A percentile compares a stretch with the other conserved stretches of the same genome.
Evolutionary conservation across 1,284 basidiomycete genomes (phyloP).

Genomic region (Thecaphora thlaspeos): DNA sequence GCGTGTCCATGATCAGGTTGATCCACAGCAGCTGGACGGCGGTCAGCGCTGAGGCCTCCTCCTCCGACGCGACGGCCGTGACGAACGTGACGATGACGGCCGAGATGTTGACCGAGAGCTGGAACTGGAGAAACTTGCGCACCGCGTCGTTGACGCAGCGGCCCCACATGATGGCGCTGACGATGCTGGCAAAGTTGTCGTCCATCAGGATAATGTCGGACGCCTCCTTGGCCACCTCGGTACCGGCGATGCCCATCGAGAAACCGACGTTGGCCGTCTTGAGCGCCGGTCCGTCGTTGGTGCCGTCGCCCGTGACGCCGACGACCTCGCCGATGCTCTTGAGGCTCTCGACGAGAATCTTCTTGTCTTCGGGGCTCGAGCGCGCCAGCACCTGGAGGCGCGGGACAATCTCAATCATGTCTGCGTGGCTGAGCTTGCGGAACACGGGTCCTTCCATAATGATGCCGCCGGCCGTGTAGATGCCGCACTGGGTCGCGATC

Average conservation of each 20-base stretch:
- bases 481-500: slow-evolving; percentile 92
- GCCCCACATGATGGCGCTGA: slow-evolving; percentile 98
- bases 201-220: slow-evolving; percentile 97
- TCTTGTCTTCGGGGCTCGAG: slow-evolving; percentile 97
- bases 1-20: slow-evolving; percentile 91
- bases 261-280: slow-evolving; percentile 66
- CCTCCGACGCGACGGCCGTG: slow-evolving; percentile 75
- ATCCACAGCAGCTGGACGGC: slow-evolving; percentile 97
- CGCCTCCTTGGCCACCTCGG: slow-evolving; percentile 97
- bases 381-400: slow-evolving; percentile 72
- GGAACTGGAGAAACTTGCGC: slow-evolving; percentile 97
- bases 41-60: slow-evolving; percentile 80
- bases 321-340: slow-evolving; percentile 88
- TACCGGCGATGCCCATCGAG: slow-evolving; percentile 93
- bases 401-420: slow-evolving; percentile 63
- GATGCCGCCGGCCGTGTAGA: slow-evolving; percentile 84
- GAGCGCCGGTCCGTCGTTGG: slow-evolving; percentile 94
- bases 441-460: slow-evolving; percentile 91
- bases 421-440: slow-evolving; percentile 61
- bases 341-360: slow-evolving; percentile 83
- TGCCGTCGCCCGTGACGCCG: slow-evolving; percentile 96
- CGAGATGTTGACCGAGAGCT: slow-evolving; percentile 92
- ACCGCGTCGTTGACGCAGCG: slow-evolving; percentile 97
- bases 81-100: slow-evolving; percentile 92
- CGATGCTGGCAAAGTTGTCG: slow-evolving; percentile 91